Percentiles rank a stretch among this genome's conserved stretches.
These are phyloP conservation scores for Botrytis fabae DNA, from an alignment of 2,329 filamentous ascomycete species.

Conservation along the genomic window DNA sequence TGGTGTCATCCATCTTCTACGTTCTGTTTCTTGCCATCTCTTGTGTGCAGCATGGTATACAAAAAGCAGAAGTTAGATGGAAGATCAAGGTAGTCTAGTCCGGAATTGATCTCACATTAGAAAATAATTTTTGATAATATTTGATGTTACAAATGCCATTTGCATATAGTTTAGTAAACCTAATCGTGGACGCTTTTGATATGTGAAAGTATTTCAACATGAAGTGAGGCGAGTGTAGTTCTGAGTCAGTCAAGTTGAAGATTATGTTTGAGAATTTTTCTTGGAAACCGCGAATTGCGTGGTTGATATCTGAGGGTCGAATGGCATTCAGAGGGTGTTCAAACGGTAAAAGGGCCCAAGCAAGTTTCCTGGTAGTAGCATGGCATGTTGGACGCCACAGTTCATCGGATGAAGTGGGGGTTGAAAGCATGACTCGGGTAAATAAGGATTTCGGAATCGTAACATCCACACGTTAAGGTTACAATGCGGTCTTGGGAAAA, in stretches of 20 bases:
- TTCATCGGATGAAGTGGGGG: background rate
- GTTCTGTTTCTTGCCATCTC: slow-evolving; percentile 36
- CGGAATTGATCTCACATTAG: slow-evolving; percentile 43
- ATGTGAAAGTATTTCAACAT: background rate
- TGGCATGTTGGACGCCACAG: background rate
- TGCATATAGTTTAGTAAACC: background rate
- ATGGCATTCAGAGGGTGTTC: background rate
- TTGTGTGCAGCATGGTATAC: slow-evolving; percentile 22
- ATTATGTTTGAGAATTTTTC: background rate
- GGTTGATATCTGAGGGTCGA: slow-evolving; percentile 7
- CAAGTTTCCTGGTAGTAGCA: background rate
- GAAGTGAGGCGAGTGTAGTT: background rate
- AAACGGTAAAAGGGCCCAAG: background rate
- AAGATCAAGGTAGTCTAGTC: slow-evolving; percentile 43
- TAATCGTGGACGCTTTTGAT: background rate
- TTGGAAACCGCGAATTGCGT: background rate
- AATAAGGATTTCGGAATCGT: background rate
- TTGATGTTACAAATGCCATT: background rate
- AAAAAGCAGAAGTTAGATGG: slow-evolving; percentile 42
- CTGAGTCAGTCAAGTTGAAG: background rate
- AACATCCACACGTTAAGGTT: background rate
- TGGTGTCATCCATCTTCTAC: slow-evolving; percentile 37
- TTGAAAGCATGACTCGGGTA: background rate
- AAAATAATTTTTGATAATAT: slow-evolving; percentile 31
- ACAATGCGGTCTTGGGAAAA: background rate